Conservation (phyloP, 768 basidiomycete species). For the Piloderma croceum region DNA sequence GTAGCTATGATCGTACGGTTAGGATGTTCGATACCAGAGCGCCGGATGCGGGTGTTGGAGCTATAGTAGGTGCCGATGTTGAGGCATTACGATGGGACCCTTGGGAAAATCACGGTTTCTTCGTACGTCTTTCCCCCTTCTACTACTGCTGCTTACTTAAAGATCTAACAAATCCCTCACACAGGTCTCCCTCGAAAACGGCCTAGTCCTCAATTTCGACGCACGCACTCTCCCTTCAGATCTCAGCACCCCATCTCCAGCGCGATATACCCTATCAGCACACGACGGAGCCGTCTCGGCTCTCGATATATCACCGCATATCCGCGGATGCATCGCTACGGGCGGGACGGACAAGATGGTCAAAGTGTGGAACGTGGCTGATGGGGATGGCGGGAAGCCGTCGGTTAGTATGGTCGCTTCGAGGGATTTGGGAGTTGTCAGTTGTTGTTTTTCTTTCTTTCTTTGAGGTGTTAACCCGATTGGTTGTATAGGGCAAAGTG, state of each 20-base stretch:
- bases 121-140: constrained; percentile 45
- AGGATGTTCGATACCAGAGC: constrained; percentile 88
- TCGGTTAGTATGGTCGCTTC: constrained; percentile 81
- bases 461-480: not conserved
- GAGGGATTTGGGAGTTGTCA: constrained; percentile 85
- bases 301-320: constrained; percentile 85
- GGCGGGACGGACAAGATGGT: constrained; percentile 94
- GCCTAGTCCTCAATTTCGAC: constrained; percentile 89
- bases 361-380: constrained; percentile 90
- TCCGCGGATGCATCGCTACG: constrained; percentile 87
- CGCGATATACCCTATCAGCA: constrained; percentile 85
- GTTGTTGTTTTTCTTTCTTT: constrained; percentile 20
- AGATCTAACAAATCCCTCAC: too few relatives aligned
- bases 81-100: constrained; percentile 96
- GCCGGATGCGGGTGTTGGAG: constrained; percentile 77
- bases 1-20: constrained; percentile 94
- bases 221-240: constrained; percentile 74
- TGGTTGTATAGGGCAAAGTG: constrained; percentile 80
- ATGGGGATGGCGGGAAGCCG: constrained; percentile 53
- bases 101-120: constrained; percentile 84
- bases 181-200: constrained; percentile 92
- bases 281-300: constrained; percentile 89
- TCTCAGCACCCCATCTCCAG: constrained; percentile 55
- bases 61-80: constrained; percentile 83
- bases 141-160: too few relatives aligned